Percentiles rank a stretch among this genome's conserved stretches.
phyloP scores from a whole-genome alignment of 2,329 filamentous ascomycete genomes.

The Fusarium multiceps region DNA sequence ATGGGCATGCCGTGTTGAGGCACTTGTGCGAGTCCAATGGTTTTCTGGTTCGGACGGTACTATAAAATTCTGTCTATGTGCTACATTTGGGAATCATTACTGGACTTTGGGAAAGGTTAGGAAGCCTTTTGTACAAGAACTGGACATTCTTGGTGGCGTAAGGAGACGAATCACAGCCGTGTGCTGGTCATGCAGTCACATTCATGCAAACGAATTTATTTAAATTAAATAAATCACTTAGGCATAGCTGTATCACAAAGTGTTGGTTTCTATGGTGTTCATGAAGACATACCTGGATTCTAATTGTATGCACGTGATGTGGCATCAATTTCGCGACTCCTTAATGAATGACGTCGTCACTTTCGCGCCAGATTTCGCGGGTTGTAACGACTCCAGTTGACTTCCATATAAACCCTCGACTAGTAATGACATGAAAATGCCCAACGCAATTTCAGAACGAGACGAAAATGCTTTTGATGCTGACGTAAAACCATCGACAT shows the following conservation, averaged over 20 bases:
- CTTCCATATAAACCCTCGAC: not conserved
- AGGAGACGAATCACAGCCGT: constrained; percentile 26
- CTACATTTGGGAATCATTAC: constrained; percentile 23
- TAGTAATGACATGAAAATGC: constrained; percentile 11
- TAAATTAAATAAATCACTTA: not conserved
- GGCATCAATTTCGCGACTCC: constrained; percentile 52
- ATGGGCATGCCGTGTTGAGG: constrained; percentile 35
- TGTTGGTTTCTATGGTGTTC: not conserved
- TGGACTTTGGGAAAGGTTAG: constrained; percentile 16
- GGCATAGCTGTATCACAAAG: not conserved
- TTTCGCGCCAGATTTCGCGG: constrained; percentile 5
- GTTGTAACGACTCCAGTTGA: not conserved
- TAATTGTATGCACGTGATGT: constrained; percentile 50
- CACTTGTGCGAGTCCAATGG: constrained; percentile 12
- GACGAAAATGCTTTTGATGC: not conserved
- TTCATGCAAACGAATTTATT: constrained; percentile 36
- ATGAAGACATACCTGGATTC: not conserved
- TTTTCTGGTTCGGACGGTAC: constrained; percentile 23
- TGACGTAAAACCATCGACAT: not conserved
- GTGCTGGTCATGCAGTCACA: constrained; percentile 36
- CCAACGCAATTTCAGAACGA: constrained; percentile 11
- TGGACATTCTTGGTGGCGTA: constrained; percentile 14
- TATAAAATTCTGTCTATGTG: constrained; percentile 42
- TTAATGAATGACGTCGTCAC: constrained; percentile 36
- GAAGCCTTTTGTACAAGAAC: constrained; percentile 19